phyloP scores from a whole-genome alignment of 163 green algal species.

The Chlamydomonas reinhardtii region DNA sequence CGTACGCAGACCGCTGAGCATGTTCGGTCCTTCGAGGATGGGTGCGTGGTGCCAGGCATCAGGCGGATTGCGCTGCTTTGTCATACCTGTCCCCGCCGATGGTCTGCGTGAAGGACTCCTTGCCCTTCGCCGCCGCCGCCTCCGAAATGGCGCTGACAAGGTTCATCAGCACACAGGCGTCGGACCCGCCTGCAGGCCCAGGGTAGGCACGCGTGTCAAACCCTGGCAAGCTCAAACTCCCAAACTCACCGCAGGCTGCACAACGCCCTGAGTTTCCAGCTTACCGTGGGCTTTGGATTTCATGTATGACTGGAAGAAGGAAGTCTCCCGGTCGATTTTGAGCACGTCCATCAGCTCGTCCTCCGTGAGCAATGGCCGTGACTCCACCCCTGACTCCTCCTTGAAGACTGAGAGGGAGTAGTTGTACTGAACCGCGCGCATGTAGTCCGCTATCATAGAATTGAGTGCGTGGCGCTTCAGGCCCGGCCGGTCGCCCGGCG shows the following conservation, averaged over 20 bases:
- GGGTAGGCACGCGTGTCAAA: too few relatives aligned
- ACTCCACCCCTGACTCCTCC: conserved; percentile 60
- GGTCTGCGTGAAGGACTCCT: conserved; percentile 47
- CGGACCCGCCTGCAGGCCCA: background rate
- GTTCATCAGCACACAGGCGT: conserved; percentile 35
- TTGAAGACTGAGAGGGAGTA: conserved; percentile 72
- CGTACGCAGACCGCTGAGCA: too few relatives aligned
- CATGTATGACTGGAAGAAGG: conserved; percentile 47
- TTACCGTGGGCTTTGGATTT: conserved; percentile 40
- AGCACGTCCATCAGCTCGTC: conserved; percentile 60
- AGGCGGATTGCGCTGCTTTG: too few relatives aligned
- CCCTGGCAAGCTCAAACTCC: too few relatives aligned
- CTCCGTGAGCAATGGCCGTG: conserved; percentile 37
- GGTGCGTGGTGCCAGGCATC: too few relatives aligned
- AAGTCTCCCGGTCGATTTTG: conserved; percentile 35
- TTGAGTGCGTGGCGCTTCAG: conserved; percentile 60
- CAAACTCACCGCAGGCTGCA: too few relatives aligned
- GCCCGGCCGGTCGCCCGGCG: conserved; percentile 43
- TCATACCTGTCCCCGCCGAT: conserved; percentile 45
- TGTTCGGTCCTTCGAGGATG: too few relatives aligned
- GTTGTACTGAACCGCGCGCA: conserved; percentile 53
- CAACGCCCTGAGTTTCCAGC: background rate
- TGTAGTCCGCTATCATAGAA: conserved; percentile 67
- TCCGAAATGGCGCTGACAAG: conserved; percentile 34
- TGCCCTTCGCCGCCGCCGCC: conserved; percentile 21